Evolutionary conservation across 805 yeast species (phyloP).

Genomic region (Sugiyamaella smithiae): DNA sequence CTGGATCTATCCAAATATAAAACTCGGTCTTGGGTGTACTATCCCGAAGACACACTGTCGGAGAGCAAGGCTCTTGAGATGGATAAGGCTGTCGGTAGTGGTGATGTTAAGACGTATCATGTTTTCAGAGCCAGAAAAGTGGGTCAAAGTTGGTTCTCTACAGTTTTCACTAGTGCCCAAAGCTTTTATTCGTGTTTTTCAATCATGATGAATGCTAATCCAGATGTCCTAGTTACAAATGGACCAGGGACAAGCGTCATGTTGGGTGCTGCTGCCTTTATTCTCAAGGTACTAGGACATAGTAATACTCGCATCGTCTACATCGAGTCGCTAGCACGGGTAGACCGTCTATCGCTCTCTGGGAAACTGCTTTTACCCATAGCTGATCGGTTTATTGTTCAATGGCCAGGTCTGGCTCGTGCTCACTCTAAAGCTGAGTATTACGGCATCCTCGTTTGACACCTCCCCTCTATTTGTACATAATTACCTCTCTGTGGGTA

Average conservation of each 20-base stretch:
- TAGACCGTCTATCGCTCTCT: slow-evolving; percentile 66
- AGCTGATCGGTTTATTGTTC: slow-evolving; percentile 78
- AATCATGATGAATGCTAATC: slow-evolving; percentile 32
- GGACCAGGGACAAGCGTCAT: slow-evolving; percentile 87
- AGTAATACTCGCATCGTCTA: slow-evolving; percentile 60
- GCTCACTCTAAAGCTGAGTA: slow-evolving; percentile 63
- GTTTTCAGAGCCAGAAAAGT: slow-evolving; percentile 60
- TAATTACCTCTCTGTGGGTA: too few relatives aligned
- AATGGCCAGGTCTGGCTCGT: slow-evolving; percentile 68
- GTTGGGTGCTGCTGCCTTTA: slow-evolving; percentile 54
- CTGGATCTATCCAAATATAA: slow-evolving; percentile 33
- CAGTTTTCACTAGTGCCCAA: slow-evolving; percentile 44
- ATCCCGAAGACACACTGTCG: slow-evolving; percentile 54
- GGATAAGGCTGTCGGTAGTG: slow-evolving; percentile 26
- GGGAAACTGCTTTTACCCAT: slow-evolving; percentile 72
- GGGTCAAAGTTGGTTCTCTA: slow-evolving; percentile 50
- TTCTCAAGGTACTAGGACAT: slow-evolving; percentile 40
- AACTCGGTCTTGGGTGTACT: slow-evolving; percentile 37
- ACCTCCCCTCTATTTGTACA: background rate
- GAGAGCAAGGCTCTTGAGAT: slow-evolving; percentile 31
- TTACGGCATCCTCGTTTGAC: slow-evolving; percentile 69
- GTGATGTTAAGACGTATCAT: slow-evolving; percentile 34
- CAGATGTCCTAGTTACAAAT: slow-evolving; percentile 49
- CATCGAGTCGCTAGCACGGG: slow-evolving; percentile 85
- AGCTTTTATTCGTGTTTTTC: slow-evolving; percentile 36